Evolutionary conservation across 495 filamentous ascomycete species (phyloP).

Genomic region (Astrothelium subdiscretum): DNA sequence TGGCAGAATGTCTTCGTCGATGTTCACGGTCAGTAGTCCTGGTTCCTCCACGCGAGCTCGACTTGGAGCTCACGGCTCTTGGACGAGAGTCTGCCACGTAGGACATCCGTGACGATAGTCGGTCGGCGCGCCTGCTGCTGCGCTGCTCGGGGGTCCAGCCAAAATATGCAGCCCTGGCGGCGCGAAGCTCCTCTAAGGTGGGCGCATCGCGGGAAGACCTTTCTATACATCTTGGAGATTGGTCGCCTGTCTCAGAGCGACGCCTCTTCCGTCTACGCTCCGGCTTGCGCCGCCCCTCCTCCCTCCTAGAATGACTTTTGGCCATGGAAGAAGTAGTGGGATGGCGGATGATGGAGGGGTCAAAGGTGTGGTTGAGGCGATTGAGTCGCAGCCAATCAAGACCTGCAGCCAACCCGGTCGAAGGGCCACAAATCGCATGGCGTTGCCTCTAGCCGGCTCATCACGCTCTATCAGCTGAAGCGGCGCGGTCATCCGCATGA

Average conservation of each 20-base stretch:
- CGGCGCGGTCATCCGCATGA: background rate
- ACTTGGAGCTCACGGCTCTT: constrained; percentile 3
- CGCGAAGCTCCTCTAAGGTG: constrained; percentile 1
- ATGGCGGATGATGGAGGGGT: constrained; percentile 3
- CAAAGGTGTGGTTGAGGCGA: background rate
- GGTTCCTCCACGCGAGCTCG: background rate
- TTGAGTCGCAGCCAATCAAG: background rate
- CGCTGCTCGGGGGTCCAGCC: constrained; percentile 1
- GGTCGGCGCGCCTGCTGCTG: background rate
- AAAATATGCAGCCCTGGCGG: constrained; percentile 2
- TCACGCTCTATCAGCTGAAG: background rate
- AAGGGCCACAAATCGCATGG: background rate
- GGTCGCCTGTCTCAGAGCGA: background rate
- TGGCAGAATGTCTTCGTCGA: background rate
- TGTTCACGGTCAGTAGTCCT: background rate
- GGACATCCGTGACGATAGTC: background rate
- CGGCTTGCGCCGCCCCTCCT: background rate
- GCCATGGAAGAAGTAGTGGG: constrained; percentile 1
- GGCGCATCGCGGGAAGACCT: constrained; percentile 1
- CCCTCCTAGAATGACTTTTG: background rate
- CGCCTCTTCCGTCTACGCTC: constrained; percentile 2
- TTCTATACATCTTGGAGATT: constrained; percentile 3
- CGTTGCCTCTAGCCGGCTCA: background rate
- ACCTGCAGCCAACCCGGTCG: background rate
- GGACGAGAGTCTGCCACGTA: constrained; percentile 3